Percentiles rank a stretch among this genome's conserved stretches.
phyloP scores from a whole-genome alignment of 2,329 filamentous ascomycete species.

The Fusarium azukiicola region DNA sequence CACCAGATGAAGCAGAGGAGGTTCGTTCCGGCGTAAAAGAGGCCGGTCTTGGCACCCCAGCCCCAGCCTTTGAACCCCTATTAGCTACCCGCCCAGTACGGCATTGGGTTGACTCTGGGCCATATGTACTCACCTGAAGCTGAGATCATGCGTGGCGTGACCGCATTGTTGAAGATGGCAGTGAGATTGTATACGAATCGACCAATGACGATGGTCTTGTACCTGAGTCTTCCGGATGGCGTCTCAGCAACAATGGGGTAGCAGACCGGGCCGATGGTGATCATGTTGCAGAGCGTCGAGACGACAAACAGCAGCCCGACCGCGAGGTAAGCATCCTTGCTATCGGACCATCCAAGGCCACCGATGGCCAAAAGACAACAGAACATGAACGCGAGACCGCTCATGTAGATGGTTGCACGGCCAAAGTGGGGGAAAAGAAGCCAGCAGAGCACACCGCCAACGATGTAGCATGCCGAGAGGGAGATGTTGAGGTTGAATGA shows the following conservation, averaged over 20 bases:
- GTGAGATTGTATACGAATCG: conserved; percentile 9
- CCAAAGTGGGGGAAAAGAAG: background rate
- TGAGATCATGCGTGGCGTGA: conserved; percentile 12
- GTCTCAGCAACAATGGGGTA: conserved; percentile 8
- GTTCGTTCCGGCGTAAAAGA: conserved; percentile 46
- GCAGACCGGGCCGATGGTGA: conserved; percentile 2
- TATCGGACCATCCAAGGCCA: background rate
- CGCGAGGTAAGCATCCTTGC: background rate
- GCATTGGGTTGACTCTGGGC: no score
- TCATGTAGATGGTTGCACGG: conserved; percentile 7
- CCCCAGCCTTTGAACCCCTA: background rate
- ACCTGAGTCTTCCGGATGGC: conserved; percentile 1
- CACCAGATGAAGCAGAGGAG: conserved; percentile 62
- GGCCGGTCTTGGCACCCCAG: conserved; percentile 3
- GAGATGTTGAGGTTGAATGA: conserved; percentile 20
- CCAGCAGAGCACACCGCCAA: background rate
- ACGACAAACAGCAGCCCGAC: background rate
- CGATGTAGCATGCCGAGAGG: conserved; percentile 4
- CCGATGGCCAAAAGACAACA: conserved; percentile 1
- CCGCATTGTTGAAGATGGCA: conserved; percentile 9
- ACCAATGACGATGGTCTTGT: conserved; percentile 11
- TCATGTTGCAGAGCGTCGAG: conserved; percentile 4
- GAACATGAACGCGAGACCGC: background rate
- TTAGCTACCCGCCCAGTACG: no score
- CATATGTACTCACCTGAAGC: background rate